Conservation (phyloP, 352 stramenopile species). For the Pythium insidiosum region DNA sequence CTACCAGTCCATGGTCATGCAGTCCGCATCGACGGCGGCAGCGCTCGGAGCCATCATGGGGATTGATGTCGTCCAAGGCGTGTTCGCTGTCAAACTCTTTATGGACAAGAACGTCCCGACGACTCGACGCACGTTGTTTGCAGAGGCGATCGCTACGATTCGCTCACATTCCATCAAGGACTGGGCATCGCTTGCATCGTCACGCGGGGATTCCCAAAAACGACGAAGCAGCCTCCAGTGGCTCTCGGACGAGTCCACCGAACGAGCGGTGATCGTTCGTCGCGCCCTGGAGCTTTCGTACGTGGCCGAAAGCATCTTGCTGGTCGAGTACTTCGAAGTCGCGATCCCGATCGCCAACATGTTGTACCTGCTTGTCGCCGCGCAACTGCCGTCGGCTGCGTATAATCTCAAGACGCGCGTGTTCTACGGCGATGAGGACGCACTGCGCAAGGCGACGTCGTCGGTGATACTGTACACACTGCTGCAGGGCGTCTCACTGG, state of each 20-base stretch:
- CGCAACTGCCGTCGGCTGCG: constrained; percentile 2
- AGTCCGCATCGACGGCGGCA: constrained; percentile 1
- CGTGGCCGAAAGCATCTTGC: neutral
- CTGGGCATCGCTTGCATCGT: neutral
- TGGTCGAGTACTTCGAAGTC: constrained; percentile 17
- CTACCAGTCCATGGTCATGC: constrained; percentile 17
- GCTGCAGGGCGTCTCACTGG: constrained; percentile 7
- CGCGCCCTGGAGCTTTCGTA: constrained; percentile 7
- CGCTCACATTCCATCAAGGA: neutral
- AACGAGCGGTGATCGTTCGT: neutral
- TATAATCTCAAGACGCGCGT: too few relatives aligned
- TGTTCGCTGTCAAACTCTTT: constrained; percentile 8
- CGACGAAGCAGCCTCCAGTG: too few relatives aligned
- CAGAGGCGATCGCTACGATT: neutral
- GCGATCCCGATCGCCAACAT: constrained; percentile 6
- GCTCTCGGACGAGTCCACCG: too few relatives aligned
- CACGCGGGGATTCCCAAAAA: neutral
- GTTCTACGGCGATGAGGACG: constrained; percentile 5
- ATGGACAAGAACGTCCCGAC: constrained; percentile 5
- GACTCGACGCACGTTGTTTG: neutral
- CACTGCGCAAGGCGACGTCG: neutral
- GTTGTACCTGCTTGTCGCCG: constrained; percentile 5
- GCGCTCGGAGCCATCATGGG: constrained; percentile 11
- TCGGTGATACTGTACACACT: constrained; percentile 12
- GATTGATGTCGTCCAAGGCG: constrained; percentile 8